Evolutionary conservation across 2,329 filamentous ascomycete genomes (phyloP).

Genomic region (Cephalotrichum gorgonifer): DNA sequence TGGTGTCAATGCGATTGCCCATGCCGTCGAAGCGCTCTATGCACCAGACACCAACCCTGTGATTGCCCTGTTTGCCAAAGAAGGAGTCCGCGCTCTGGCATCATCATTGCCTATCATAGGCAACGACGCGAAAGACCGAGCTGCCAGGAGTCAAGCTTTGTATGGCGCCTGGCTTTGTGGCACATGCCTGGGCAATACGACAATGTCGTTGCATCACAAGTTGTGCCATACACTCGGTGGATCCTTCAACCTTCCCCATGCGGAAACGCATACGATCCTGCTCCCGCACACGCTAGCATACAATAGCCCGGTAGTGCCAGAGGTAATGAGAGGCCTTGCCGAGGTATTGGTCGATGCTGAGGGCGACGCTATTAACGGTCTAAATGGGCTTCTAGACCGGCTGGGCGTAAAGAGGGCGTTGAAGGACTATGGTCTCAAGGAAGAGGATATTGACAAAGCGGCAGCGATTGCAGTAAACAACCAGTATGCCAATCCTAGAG

Average conservation of each 20-base stretch:
- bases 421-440: constrained; percentile 47
- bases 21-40: constrained; percentile 54
- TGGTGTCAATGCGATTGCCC: constrained; percentile 56
- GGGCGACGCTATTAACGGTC: constrained; percentile 45
- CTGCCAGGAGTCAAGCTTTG: constrained; percentile 39
- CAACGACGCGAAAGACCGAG: constrained; percentile 27
- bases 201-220: constrained; percentile 59
- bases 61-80: constrained; percentile 44
- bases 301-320: constrained; percentile 44
- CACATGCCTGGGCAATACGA: constrained; percentile 45
- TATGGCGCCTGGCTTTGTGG: constrained; percentile 59
- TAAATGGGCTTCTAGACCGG: constrained; percentile 43
- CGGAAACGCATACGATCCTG: constrained; percentile 54
- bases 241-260: constrained; percentile 52
- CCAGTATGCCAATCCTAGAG: constrained; percentile 49
- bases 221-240: constrained; percentile 56
- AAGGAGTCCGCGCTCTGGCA: constrained; percentile 44
- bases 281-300: constrained; percentile 54
- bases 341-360: constrained; percentile 43
- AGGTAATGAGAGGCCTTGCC: constrained; percentile 41
- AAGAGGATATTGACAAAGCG: constrained; percentile 49
- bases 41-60: constrained; percentile 51
- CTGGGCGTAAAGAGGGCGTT: constrained; percentile 41
- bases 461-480: constrained; percentile 47
- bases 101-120: constrained; percentile 41